phyloP scores from a whole-genome alignment of 225 moss, liverwort and hornwort species.

The Physcomitrellopsis africana region DNA sequence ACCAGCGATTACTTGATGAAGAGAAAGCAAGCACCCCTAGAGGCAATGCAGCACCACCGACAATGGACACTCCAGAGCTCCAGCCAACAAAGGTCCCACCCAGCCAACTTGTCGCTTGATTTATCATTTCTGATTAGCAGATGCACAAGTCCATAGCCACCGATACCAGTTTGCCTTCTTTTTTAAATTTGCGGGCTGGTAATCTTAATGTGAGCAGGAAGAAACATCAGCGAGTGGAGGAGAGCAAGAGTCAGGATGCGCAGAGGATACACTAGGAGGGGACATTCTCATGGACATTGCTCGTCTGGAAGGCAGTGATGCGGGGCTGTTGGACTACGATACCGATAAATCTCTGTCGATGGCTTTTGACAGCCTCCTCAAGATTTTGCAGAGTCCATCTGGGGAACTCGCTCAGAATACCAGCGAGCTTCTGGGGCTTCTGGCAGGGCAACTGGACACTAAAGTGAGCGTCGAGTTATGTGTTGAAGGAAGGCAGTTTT shows the following conservation, averaged over 20 bases:
- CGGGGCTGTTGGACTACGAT: not conserved
- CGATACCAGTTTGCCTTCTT: too few species aligned
- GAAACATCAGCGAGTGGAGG: not conserved
- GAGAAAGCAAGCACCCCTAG: not conserved
- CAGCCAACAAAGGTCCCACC: constrained; percentile 23
- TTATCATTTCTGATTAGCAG: not conserved
- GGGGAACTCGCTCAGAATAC: constrained; percentile 38
- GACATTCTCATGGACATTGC: not conserved
- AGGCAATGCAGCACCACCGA: not conserved
- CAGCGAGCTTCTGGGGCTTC: constrained; percentile 33
- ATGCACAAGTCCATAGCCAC: not conserved
- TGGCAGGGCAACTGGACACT: not conserved
- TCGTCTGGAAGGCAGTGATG: not conserved
- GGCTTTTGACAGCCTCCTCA: constrained; percentile 35
- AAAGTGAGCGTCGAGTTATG: not conserved
- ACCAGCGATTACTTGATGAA: not conserved
- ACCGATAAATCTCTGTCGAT: constrained; percentile 9
- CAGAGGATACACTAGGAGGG: not conserved
- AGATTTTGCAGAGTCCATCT: constrained; percentile 40
- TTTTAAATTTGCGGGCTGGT: not conserved
- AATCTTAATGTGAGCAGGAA: constrained; percentile 15
- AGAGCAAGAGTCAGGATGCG: not conserved
- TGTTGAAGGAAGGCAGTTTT: not conserved
- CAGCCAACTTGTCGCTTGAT: not conserved
- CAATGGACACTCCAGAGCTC: not conserved